These are phyloP conservation scores for Ormosia semicastrata DNA, from an alignment of 306 rosid species.

Conservation along the genomic window DNA sequence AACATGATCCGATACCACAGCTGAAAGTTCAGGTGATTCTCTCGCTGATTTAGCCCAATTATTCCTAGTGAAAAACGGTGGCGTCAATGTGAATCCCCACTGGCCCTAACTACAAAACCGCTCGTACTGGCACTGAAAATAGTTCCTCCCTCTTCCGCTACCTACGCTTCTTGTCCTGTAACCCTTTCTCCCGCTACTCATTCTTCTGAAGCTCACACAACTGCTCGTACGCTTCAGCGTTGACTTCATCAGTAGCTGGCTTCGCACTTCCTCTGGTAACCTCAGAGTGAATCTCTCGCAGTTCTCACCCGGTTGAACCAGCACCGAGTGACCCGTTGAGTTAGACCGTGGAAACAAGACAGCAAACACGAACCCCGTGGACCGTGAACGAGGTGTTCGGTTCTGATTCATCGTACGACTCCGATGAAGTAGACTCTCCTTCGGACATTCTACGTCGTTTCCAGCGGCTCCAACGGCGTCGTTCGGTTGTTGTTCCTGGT, in stretches of 20 bases:
- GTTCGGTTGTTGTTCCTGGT: neutral
- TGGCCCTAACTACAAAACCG: neutral
- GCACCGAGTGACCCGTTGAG: conserved; percentile 41
- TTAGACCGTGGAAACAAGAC: conserved; percentile 34
- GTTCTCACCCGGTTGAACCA: conserved; percentile 34
- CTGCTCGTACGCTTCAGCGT: conserved; percentile 39
- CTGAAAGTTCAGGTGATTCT: neutral
- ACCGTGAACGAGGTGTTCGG: conserved; percentile 25
- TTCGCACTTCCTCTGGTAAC: conserved; percentile 53
- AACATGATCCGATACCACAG: neutral
- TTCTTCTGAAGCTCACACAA: conserved; percentile 42
- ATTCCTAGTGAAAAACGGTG: conserved; percentile 27
- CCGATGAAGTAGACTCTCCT: neutral
- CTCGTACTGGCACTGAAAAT: neutral
- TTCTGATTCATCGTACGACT: neutral
- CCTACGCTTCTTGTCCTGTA: conserved; percentile 39
- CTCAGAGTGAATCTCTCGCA: conserved; percentile 57
- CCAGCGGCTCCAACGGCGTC: neutral
- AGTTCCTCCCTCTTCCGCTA: neutral
- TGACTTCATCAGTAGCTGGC: conserved; percentile 45
- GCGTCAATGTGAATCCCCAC: conserved; percentile 33
- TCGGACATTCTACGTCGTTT: neutral
- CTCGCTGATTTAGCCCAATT: neutral
- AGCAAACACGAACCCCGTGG: conserved; percentile 25
- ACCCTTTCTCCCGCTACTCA: conserved; percentile 44